Percentiles rank a stretch among this genome's conserved stretches.
These are phyloP conservation scores for Harringtonia aguacate DNA, from an alignment of 2,329 filamentous ascomycete genomes.

Conservation along the genomic window DNA sequence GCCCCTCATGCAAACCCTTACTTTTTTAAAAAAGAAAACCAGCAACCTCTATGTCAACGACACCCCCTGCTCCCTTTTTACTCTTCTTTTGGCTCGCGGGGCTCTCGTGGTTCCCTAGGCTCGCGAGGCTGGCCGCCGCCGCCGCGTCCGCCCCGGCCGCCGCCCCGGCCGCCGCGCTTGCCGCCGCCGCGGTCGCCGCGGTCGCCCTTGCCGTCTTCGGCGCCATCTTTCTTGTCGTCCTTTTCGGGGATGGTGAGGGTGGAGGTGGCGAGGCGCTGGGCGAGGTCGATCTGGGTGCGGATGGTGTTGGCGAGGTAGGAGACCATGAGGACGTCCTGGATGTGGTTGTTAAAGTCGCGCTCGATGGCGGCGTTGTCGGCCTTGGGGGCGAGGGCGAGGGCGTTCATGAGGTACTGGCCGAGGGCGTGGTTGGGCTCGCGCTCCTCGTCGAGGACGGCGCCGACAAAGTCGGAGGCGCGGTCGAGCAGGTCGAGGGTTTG, in stretches of 20 bases:
- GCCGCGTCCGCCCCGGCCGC: conserved; percentile 32
- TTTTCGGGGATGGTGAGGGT: conserved; percentile 38
- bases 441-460: conserved; percentile 89
- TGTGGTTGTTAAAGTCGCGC: conserved; percentile 98
- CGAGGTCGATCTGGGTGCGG: conserved; percentile 96
- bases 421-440: conserved; percentile 80
- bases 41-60: background rate
- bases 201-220: conserved; percentile 28
- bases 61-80: conserved; percentile 27
- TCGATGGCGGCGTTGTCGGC: conserved; percentile 86
- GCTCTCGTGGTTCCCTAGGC: conserved; percentile 32
- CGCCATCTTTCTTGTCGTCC: conserved; percentile 27
- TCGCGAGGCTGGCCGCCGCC: conserved; percentile 37
- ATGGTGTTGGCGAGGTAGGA: conserved; percentile 98
- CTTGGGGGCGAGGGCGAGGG: conserved; percentile 87
- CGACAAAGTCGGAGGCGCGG: conserved; percentile 83
- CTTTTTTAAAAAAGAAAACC: background rate
- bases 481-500: conserved; percentile 84
- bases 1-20: no score
- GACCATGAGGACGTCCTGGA: conserved; percentile 96
- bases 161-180: conserved; percentile 22
- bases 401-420: conserved; percentile 91
- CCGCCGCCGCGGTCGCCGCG: conserved; percentile 31
- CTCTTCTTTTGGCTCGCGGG: conserved; percentile 2
- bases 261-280: conserved; percentile 83